A percentile compares a stretch with the other conserved stretches of the same genome.
Conservation (phyloP, 176 grass and related monocot species). For the Pharus latifolius region DNA sequence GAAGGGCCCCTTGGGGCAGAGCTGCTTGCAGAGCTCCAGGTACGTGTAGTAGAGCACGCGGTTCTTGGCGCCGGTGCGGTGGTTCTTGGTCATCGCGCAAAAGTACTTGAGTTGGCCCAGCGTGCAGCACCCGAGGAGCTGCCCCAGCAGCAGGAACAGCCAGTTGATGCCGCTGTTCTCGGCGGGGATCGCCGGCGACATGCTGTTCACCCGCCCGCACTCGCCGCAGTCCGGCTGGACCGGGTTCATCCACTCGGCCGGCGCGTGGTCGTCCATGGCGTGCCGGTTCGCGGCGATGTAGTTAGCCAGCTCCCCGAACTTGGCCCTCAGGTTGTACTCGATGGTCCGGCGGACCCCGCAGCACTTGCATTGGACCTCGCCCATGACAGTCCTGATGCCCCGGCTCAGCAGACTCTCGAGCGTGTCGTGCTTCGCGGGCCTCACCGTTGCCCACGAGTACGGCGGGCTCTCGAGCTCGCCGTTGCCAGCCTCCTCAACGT, state of each 20-base stretch:
- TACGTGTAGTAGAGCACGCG: slow-evolving; percentile 50
- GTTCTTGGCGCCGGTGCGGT: slow-evolving; percentile 68
- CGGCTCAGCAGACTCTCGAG: neutral
- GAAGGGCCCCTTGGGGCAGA: slow-evolving; percentile 7
- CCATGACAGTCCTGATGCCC: slow-evolving; percentile 34
- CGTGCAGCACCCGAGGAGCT: slow-evolving; percentile 62
- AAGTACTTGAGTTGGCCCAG: slow-evolving; percentile 72
- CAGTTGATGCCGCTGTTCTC: slow-evolving; percentile 61
- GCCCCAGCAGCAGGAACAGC: slow-evolving; percentile 59
- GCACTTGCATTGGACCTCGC: slow-evolving; percentile 35
- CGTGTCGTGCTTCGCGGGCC: slow-evolving; percentile 15
- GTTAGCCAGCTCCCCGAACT: slow-evolving; percentile 28
- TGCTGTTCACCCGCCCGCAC: neutral
- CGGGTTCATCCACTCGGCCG: slow-evolving; percentile 18
- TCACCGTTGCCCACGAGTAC: slow-evolving; percentile 44
- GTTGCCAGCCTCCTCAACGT: too few species aligned
- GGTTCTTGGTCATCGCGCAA: slow-evolving; percentile 38
- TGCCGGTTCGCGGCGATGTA: slow-evolving; percentile 24
- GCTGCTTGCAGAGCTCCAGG: slow-evolving; percentile 51
- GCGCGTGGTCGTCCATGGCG: slow-evolving; percentile 46
- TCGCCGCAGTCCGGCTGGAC: slow-evolving; percentile 18
- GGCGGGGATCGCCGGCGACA: slow-evolving; percentile 38
- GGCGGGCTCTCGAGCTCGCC: neutral
- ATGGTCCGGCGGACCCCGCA: neutral
- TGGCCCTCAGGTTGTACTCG: slow-evolving; percentile 39